phyloP scores from a whole-genome alignment of 805 yeast species.

The Candida xiaguanensis region DNA sequence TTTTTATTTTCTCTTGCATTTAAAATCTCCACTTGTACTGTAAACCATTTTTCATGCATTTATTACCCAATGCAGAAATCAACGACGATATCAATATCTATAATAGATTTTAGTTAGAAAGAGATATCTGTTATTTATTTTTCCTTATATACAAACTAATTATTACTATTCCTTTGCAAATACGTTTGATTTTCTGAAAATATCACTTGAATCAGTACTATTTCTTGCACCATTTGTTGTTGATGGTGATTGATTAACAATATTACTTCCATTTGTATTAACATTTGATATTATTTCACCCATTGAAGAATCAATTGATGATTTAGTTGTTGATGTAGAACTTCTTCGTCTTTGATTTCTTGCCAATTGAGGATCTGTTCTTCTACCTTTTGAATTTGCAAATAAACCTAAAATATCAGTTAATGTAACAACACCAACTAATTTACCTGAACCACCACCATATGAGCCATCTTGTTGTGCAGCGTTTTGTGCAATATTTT shows the following conservation, averaged over 20 bases:
- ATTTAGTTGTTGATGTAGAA: slow-evolving; percentile 27
- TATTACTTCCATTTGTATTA: background rate
- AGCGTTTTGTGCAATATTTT: background rate
- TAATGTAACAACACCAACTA: slow-evolving; percentile 87
- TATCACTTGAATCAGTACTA: background rate
- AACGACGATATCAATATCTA: too few relatives aligned
- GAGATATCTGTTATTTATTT: too few relatives aligned
- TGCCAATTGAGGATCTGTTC: slow-evolving; percentile 81
- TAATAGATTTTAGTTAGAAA: too few relatives aligned
- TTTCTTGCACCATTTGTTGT: background rate
- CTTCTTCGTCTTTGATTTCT: slow-evolving; percentile 83
- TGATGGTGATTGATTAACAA: background rate
- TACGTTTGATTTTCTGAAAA: slow-evolving; percentile 10
- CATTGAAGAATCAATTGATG: slow-evolving; percentile 9
- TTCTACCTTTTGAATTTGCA: slow-evolving; percentile 62
- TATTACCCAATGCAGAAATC: too few relatives aligned
- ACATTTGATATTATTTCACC: slow-evolving; percentile 3
- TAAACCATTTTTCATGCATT: too few relatives aligned
- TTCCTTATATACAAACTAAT: too few relatives aligned
- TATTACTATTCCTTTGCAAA: slow-evolving; percentile 11
- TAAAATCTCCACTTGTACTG: too few relatives aligned
- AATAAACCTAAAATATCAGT: slow-evolving; percentile 84
- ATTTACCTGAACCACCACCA: slow-evolving; percentile 64
- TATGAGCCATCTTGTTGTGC: slow-evolving; percentile 9
- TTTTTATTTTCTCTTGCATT: too few relatives aligned